Evolutionary conservation across 169 alveolate genomes (phyloP).

Genomic region (Besnoitia besnoiti): DNA sequence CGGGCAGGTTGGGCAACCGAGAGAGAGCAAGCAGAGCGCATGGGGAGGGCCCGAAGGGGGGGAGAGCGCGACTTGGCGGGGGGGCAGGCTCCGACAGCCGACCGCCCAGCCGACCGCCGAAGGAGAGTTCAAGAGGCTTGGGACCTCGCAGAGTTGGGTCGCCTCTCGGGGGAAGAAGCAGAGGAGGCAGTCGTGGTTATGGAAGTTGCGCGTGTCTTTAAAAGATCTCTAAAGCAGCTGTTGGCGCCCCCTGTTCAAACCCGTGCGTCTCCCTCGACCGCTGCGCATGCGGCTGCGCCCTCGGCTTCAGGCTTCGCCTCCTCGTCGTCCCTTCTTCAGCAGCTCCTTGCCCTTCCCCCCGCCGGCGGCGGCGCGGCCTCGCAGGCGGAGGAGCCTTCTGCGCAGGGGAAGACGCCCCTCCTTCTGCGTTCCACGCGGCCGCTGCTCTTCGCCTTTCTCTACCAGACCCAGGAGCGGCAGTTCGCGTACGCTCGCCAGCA

Average conservation of each 20-base stretch:
- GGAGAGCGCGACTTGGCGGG: too few species aligned
- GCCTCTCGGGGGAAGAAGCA: not conserved
- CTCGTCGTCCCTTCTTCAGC: not conserved
- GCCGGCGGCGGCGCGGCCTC: not conserved
- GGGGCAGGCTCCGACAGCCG: too few species aligned
- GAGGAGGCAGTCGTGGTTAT: not conserved
- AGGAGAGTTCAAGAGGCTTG: too few species aligned
- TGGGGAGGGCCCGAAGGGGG: too few species aligned
- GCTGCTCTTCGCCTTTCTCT: conserved; percentile 10
- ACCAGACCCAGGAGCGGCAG: not conserved
- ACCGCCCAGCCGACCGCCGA: too few species aligned
- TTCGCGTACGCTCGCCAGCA: not conserved
- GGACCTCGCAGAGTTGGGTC: too few species aligned
- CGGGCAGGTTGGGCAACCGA: too few species aligned
- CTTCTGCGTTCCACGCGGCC: not conserved
- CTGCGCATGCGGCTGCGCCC: not conserved
- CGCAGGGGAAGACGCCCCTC: not conserved
- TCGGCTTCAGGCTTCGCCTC: not conserved
- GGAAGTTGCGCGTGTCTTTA: not conserved
- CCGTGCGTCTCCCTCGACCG: not conserved
- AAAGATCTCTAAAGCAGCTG: not conserved
- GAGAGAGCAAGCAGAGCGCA: too few species aligned
- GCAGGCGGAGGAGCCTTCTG: too few species aligned
- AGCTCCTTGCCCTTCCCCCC: not conserved
- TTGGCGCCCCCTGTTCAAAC: not conserved